These are phyloP conservation scores for Conticribra guillardii DNA, from an alignment of 108 stramenopile species.

Conservation along the genomic window DNA sequence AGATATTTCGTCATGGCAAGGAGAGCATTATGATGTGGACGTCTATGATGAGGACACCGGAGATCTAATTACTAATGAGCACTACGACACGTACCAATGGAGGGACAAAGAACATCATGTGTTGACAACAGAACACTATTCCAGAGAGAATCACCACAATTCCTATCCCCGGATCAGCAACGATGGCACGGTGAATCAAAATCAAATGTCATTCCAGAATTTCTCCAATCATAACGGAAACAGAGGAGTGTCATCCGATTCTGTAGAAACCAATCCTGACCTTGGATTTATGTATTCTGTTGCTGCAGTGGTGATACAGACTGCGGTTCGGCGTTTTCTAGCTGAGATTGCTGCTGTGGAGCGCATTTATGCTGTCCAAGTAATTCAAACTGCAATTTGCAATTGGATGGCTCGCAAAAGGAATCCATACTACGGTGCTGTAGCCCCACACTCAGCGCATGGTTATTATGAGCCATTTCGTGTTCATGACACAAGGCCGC, in stretches of 20 bases:
- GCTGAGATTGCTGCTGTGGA: slow-evolving; percentile 57
- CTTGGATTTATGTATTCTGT: slow-evolving; percentile 71
- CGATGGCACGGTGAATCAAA: background rate
- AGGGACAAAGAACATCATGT: slow-evolving; percentile 20
- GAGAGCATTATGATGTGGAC: slow-evolving; percentile 31
- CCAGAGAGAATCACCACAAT: slow-evolving; percentile 30
- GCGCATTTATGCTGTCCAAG: slow-evolving; percentile 39
- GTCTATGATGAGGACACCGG: slow-evolving; percentile 33
- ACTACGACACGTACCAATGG: slow-evolving; percentile 34
- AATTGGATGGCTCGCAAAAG: slow-evolving; percentile 28
- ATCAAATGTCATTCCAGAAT: slow-evolving; percentile 6
- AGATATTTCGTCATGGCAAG: slow-evolving; percentile 36
- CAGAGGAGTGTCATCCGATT: slow-evolving; percentile 24
- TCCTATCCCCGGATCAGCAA: background rate
- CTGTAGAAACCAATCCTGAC: slow-evolving; percentile 38
- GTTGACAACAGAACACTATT: slow-evolving; percentile 28
- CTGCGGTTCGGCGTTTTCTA: slow-evolving; percentile 65
- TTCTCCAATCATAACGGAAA: background rate
- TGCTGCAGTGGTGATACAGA: slow-evolving; percentile 84
- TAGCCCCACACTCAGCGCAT: background rate
- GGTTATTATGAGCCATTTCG: background rate
- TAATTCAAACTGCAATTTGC: slow-evolving; percentile 40
- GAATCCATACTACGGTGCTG: slow-evolving; percentile 10
- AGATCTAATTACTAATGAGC: slow-evolving; percentile 24
- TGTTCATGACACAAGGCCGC: background rate